Conservation (phyloP, 2,329 filamentous ascomycete species). For the Clathrospora elynae region DNA sequence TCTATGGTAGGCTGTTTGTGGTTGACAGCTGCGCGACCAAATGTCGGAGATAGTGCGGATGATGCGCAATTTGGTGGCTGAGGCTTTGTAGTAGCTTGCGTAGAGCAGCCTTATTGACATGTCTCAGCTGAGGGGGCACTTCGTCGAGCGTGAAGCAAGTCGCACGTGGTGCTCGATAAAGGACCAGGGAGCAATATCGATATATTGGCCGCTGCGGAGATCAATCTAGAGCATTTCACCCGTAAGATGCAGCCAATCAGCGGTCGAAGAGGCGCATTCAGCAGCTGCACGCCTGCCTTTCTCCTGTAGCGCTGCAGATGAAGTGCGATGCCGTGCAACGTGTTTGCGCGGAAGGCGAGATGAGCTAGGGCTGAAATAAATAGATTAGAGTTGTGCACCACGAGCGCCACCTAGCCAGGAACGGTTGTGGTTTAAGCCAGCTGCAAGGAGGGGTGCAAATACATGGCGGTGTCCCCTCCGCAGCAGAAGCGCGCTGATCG, state of each 20-base stretch:
- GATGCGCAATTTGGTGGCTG: too few relatives aligned
- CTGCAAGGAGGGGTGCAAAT: constrained; percentile 7
- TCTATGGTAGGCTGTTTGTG: too few relatives aligned
- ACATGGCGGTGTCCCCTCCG: constrained; percentile 7
- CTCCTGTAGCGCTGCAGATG: constrained; percentile 7
- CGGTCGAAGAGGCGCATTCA: not conserved
- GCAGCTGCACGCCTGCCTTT: constrained; percentile 10
- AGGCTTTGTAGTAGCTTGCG: too few relatives aligned
- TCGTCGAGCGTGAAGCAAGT: too few relatives aligned
- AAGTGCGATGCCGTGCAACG: constrained; percentile 6
- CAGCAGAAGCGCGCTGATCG: constrained; percentile 1
- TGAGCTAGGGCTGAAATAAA: constrained; percentile 23
- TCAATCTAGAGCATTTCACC: constrained; percentile 15
- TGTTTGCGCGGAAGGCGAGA: constrained; percentile 10
- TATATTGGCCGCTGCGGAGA: constrained; percentile 21
- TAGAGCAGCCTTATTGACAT: too few relatives aligned
- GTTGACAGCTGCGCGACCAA: too few relatives aligned
- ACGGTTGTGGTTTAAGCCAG: constrained; percentile 11
- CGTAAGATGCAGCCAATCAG: constrained; percentile 12
- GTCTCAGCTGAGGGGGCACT: too few relatives aligned
- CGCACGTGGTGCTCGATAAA: not conserved
- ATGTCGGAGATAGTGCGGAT: too few relatives aligned
- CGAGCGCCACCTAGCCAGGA: constrained; percentile 18
- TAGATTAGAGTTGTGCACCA: constrained; percentile 22
- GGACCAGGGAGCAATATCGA: constrained; percentile 7